These are phyloP conservation scores for Camellia granthamiana DNA, from an alignment of 148 eudicot genomes.

Conservation along the genomic window DNA sequence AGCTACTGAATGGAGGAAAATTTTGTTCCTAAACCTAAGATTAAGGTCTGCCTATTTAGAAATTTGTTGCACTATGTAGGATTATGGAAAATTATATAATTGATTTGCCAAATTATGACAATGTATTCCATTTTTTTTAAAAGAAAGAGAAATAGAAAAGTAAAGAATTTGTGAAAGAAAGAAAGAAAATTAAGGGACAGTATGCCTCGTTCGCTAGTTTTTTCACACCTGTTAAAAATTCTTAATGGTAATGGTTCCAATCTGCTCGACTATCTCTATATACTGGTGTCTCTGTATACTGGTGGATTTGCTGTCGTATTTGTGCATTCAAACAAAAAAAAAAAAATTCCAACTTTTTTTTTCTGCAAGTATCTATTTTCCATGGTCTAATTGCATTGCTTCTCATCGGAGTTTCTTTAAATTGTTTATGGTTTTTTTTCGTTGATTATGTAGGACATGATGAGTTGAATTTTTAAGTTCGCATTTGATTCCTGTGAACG, in stretches of 20 bases:
- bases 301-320: background rate
- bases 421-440: background rate
- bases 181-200: background rate
- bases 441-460: background rate
- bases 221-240: background rate
- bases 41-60: background rate
- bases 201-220: background rate
- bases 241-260: background rate
- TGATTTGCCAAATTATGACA: background rate
- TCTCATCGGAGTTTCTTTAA: background rate
- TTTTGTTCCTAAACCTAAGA: background rate
- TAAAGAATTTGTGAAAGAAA: background rate
- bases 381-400: conserved; percentile 4
- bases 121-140: background rate
- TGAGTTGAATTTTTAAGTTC: background rate
- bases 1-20: background rate
- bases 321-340: background rate
- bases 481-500: background rate
- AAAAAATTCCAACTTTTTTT: background rate
- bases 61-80: background rate
- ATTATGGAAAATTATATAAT: background rate
- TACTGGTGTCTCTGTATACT: no score
- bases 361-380: background rate
- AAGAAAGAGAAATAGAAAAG: no score
- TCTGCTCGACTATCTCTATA: background rate